Evolutionary conservation across 1,284 basidiomycete species (phyloP), one percentile per base, ranked within the genome.

Genomic region (Cryptococcus wingfieldii): DNA sequence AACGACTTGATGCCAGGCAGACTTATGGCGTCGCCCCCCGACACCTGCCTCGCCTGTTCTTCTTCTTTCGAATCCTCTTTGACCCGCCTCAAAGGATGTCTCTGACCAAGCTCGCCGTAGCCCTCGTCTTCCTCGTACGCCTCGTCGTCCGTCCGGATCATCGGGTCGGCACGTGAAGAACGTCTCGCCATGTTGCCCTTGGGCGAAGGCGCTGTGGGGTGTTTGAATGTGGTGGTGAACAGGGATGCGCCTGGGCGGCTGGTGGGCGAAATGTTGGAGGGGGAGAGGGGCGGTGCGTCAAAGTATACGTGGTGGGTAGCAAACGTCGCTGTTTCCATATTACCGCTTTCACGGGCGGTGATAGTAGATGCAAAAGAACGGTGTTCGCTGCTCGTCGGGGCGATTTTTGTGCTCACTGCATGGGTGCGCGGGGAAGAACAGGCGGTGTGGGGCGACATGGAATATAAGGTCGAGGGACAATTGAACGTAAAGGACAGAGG

Each of bases 91-190:
- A 72, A 62, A 25, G 70, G 69, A 61, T 74, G 73, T 41, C 67
- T 59, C 18, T 61, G 48, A n/a, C 70, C 69, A 4, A 71, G 62
- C 31, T 71, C 71, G 5, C 63, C 72, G 45, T 74, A 67, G 2
- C 60, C 64, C 4, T 71, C 69, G 5, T 71, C 69, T 4, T 67
- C 67, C 14, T 71, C 70, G 23, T 47, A 38, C 5, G 52, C 53
- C 16, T 63, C 59, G 10, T 65, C 63, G 14, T 61, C 63, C 18
- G 63, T 65, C 38, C 57, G 38, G 25, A 48, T 59, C 68, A 75
- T 71, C 0, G 73, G 73, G 53, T 75, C 73, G 47, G 71, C 70
- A 23, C 72, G 59, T 6, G 66, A 68, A 45, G 60, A 58, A 23
- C 70, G 52, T 38, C 58, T 48, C 3, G 52, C 31, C 52, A 47